Evolutionary conservation across 768 basidiomycete genomes (phyloP).

Genomic region (Amyloporia xantha): DNA sequence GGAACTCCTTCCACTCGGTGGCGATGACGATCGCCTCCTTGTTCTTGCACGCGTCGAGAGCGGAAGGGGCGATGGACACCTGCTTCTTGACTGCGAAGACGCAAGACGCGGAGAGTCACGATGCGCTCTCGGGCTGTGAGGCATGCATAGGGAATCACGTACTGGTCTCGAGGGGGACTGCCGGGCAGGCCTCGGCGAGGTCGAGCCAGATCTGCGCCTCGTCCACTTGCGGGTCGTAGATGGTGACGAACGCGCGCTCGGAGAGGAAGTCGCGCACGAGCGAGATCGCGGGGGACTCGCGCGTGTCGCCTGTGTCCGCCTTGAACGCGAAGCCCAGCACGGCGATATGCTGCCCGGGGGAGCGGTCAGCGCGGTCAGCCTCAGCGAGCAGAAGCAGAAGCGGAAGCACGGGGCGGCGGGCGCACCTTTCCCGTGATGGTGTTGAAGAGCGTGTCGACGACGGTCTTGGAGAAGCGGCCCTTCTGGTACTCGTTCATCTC

Average conservation of each 20-base stretch:
- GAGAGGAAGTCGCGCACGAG: slow-evolving; percentile 90
- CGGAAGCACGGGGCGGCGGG: no score
- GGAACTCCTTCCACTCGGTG: slow-evolving; percentile 98
- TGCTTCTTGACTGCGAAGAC: slow-evolving; percentile 69
- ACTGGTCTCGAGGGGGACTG: slow-evolving; percentile 60
- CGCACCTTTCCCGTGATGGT: slow-evolving; percentile 91
- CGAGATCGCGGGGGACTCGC: slow-evolving; percentile 93
- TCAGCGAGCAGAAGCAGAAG: background rate
- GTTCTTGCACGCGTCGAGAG: slow-evolving; percentile 80
- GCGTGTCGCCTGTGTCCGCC: slow-evolving; percentile 98
- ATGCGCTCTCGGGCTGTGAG: background rate
- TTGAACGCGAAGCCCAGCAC: slow-evolving; percentile 99
- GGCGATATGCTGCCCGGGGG: slow-evolving; percentile 85
- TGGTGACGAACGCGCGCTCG: slow-evolving; percentile 78
- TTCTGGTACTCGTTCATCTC: slow-evolving; percentile 99
- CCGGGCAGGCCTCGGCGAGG: slow-evolving; percentile 62
- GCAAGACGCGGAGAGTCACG: background rate
- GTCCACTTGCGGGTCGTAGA: slow-evolving; percentile 91
- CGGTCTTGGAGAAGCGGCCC: slow-evolving; percentile 88
- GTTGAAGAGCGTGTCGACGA: slow-evolving; percentile 97
- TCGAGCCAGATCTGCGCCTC: slow-evolving; percentile 85
- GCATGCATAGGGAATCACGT: slow-evolving; percentile 23
- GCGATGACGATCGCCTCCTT: slow-evolving; percentile 94
- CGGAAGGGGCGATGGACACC: slow-evolving; percentile 70
- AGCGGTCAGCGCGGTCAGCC: background rate